Evolutionary conservation across 2,329 filamentous ascomycete species (phyloP), one percentile per base, ranked within the genome.

Genomic region (Talaromyces sp.): DNA sequence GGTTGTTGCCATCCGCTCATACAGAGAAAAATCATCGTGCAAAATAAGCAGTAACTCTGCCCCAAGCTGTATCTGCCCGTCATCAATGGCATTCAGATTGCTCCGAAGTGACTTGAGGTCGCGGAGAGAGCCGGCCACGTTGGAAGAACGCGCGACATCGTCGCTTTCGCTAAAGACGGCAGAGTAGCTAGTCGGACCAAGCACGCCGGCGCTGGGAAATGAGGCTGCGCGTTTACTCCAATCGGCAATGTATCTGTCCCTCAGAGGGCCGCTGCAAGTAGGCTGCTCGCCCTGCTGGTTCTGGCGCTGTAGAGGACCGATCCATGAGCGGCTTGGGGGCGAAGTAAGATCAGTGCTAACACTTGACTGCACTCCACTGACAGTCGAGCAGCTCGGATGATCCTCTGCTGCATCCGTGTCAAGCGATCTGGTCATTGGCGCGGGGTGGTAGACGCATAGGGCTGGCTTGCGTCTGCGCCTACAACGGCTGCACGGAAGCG

Each of bases 401-500:
- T 52, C 26, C 3, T n/a, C 48, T n/a, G 7, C 27, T 26, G 48
- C 27, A 29, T 29, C 24, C 3, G 1, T 52, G 14, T 52, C 26
- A 4, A 21, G 11, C 14, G 10, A 9, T 29, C 24, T 58, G 31
- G 59, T 61, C 59, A 61, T 61, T 10, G 60, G 60, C 26, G 60
- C 60, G 21, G 60, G 60, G 58, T 62, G 53, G 32, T 59, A 62
- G 10, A 61, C 21, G 41, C 59, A 61, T 14, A 54, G 29, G 14
- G 50, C 26, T 17, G 59, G 29, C 21, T 46, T 58, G 51, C 51
- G 57, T 21, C 59, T 61, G 14, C 59, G 59, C 43, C 59, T 55
- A 29, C 56, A 61, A 35, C 59, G 32, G 27, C 31, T 73, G 11
- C 72, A 64, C 2, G 73, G 73, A 53, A 67, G 63, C 9, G 65